Base-by-base conservation (phyloP, 2,329 filamentous ascomycete species). In the Sporothrix humicola region DNA sequence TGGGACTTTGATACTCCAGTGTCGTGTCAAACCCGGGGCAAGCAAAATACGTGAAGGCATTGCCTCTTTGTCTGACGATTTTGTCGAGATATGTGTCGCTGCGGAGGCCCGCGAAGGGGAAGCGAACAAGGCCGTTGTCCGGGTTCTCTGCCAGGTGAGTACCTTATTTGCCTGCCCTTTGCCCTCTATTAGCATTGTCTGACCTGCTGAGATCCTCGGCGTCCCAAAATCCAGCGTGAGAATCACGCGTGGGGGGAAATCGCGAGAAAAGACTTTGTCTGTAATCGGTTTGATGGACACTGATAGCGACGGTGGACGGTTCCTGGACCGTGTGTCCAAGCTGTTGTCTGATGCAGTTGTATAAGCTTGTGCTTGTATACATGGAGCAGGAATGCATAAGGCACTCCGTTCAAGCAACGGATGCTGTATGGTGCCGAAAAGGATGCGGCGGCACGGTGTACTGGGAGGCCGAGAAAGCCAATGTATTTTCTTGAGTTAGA, bases 1-100 rank as follows among this genome's bases (percentile, higher is more conserved):
- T 3, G 83, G 82, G 31, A 84, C 81, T 1, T 80, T 93, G 20
- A 87, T 90, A 72, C 82, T 93, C 46, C 84, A 87, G 37, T 92
- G 92, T 79, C 89, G 87, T 76, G 87, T 93, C 73, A 92, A 91
- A 75, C 89, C 92, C 0, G 89, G 90, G 3, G 87, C 88, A 13
- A 89, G 84, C 79, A 88, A 87, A 42, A 84, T 84, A 31, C 87
- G 90, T 48, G 87, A 92, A 77, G 91, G 91, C 15, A 84, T 93
- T 61, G 79, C 83, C 2, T 83, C 84, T 0, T 81, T 93, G 3
- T 85, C 86, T 0, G 85, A 89, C 31, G 84, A 88, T 7, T 82
- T 82, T 1, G 85, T 93, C 65, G 87, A 92, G 74, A 80, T 94
- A 0, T 91, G 89, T 66, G 91, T 93, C 2, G 82, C 90, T 0